A percentile compares a stretch with the other conserved stretches of the same genome.
Evolutionary conservation across 139 green algal genomes (phyloP).

Genomic region (Coccomyxa sp.): DNA sequence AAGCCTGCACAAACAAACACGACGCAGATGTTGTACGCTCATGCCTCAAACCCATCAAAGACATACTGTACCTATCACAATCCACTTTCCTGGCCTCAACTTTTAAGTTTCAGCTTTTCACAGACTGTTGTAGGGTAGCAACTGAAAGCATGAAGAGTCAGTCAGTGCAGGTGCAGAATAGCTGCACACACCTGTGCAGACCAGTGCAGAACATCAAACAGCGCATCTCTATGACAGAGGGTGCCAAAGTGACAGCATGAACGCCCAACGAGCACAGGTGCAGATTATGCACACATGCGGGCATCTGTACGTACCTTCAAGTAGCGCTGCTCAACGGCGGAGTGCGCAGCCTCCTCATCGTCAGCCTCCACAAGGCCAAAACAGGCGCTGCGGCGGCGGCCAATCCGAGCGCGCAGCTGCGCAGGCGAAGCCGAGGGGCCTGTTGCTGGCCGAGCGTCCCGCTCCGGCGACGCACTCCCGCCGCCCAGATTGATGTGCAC

Average conservation of each 20-base stretch:
- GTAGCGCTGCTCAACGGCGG: neutral
- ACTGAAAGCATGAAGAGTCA: neutral
- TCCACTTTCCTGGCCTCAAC: no score
- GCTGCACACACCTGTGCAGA: no score
- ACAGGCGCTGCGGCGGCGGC: neutral
- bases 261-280: neutral
- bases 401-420: neutral
- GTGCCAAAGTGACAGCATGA: neutral
- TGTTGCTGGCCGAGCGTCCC: neutral
- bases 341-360: neutral
- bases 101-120: no score
- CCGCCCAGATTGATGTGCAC: constrained; percentile 30
- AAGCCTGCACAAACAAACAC: constrained; percentile 17
- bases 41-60: neutral
- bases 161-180: neutral
- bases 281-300: neutral
- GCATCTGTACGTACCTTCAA: neutral
- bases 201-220: no score
- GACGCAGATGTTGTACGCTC: neutral
- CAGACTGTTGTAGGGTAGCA: no score
- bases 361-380: constrained; percentile 3
- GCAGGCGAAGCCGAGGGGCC: neutral
- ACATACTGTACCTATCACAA: no score
- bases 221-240: no score
- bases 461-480: neutral